phyloP scores from a whole-genome alignment of 495 filamentous ascomycete species.

The Daldinia vernicosa region DNA sequence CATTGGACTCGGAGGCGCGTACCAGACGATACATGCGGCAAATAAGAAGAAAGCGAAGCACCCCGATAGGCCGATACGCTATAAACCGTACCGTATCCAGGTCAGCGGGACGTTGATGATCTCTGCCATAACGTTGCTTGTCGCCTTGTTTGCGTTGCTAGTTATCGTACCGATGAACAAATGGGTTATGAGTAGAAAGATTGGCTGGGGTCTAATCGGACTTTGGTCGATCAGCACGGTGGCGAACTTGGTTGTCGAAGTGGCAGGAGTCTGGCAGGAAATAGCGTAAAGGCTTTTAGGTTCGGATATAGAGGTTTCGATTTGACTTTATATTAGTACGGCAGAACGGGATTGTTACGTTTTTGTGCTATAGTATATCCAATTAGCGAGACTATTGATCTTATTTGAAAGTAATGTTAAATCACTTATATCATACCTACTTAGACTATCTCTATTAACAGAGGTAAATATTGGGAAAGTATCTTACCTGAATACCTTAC shows the following conservation, averaged over 20 bases:
- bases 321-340: constrained; percentile 2
- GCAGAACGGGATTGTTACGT: constrained; percentile 8
- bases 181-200: constrained; percentile 87
- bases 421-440: background rate
- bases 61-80: constrained; percentile 60
- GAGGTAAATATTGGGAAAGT: too few relatives aligned
- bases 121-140: constrained; percentile 77
- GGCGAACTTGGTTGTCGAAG: constrained; percentile 83
- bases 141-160: constrained; percentile 81
- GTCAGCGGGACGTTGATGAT: constrained; percentile 86
- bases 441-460: background rate
- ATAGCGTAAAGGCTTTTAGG: constrained; percentile 35
- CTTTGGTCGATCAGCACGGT: constrained; percentile 88
- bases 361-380: background rate
- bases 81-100: constrained; percentile 78
- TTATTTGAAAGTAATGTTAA: background rate
- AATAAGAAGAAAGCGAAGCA: constrained; percentile 64
- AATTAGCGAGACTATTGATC: background rate
- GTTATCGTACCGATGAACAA: constrained; percentile 83
- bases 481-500: too few relatives aligned
- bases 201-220: constrained; percentile 83
- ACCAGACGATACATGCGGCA: constrained; percentile 75
- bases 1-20: constrained; percentile 86
- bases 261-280: constrained; percentile 63
- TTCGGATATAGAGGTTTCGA: constrained; percentile 10